These are phyloP conservation scores for Cicer chorassanicum DNA, from an alignment of 306 rosid genomes.

Conservation along the genomic window DNA sequence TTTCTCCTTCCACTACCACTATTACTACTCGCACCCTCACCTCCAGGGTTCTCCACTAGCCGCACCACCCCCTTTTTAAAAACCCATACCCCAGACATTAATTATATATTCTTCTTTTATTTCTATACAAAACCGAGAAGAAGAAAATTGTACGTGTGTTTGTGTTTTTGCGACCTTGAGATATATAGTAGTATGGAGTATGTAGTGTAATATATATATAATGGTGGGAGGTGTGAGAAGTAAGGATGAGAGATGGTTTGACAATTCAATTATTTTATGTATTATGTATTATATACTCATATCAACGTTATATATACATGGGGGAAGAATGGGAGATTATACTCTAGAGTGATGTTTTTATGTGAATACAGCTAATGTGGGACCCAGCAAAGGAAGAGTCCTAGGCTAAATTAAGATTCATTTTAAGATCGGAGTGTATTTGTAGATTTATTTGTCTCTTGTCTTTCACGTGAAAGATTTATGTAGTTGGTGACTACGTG, in stretches of 20 bases:
- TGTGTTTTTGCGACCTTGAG: neutral
- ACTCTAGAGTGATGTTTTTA: conserved; percentile 39
- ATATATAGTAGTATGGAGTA: neutral
- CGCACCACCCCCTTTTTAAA: conserved; percentile 88
- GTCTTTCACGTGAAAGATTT: too few relatives aligned
- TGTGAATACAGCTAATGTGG: conserved; percentile 52
- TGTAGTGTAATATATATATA: neutral
- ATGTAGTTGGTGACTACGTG: too few relatives aligned
- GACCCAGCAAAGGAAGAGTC: conserved; percentile 30
- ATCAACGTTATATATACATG: neutral
- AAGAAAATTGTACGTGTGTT: neutral
- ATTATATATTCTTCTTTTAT: neutral
- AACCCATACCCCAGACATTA: conserved; percentile 94
- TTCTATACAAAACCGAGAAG: neutral
- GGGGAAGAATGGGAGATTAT: conserved; percentile 35
- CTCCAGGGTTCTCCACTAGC: conserved; percentile 80
- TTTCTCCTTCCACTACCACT: conserved; percentile 47
- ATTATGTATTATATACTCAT: neutral
- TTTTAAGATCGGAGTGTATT: neutral
- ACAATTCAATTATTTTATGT: neutral
- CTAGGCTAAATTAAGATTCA: conserved; percentile 15
- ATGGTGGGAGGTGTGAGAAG: neutral
- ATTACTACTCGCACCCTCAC: conserved; percentile 28
- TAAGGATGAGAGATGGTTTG: neutral
- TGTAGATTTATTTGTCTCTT: too few relatives aligned